A percentile compares a stretch with the other conserved stretches of the same genome.
Evolutionary conservation across 2,329 filamentous ascomycete genomes (phyloP).

Genomic region (Scleromitrula shiraiana): DNA sequence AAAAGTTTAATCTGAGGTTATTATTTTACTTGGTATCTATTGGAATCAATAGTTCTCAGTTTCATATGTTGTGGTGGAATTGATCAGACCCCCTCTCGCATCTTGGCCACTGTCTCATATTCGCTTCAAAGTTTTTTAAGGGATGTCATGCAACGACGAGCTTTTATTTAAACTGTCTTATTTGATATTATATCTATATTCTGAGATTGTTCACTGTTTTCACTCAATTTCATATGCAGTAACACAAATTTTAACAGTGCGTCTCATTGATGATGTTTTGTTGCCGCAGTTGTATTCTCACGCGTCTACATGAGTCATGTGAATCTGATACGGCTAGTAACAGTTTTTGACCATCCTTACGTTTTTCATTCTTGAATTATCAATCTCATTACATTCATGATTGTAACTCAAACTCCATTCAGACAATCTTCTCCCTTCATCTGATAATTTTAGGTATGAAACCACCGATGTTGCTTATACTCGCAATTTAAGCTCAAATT

Average conservation of each 20-base stretch:
- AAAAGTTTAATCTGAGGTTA: no score
- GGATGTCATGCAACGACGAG: background rate
- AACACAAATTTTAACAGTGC: no score
- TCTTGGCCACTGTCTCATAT: background rate
- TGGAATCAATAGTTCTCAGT: no score
- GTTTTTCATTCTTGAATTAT: background rate
- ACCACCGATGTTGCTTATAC: background rate
- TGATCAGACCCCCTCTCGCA: background rate
- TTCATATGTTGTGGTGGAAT: background rate
- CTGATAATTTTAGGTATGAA: background rate
- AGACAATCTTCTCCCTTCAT: background rate
- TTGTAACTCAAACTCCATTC: background rate
- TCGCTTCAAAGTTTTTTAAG: background rate
- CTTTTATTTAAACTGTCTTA: no score
- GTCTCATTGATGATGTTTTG: no score
- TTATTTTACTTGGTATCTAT: no score
- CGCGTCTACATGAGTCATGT: no score
- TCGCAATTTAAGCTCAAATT: background rate
- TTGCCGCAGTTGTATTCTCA: no score
- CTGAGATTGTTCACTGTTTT: no score
- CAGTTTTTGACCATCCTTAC: background rate
- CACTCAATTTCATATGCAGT: no score
- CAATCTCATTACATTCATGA: background rate
- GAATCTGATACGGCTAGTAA: no score
- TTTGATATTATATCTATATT: no score